Base-by-base conservation (phyloP, 257 asterid genomes). In the Catharanthus roseus region DNA sequence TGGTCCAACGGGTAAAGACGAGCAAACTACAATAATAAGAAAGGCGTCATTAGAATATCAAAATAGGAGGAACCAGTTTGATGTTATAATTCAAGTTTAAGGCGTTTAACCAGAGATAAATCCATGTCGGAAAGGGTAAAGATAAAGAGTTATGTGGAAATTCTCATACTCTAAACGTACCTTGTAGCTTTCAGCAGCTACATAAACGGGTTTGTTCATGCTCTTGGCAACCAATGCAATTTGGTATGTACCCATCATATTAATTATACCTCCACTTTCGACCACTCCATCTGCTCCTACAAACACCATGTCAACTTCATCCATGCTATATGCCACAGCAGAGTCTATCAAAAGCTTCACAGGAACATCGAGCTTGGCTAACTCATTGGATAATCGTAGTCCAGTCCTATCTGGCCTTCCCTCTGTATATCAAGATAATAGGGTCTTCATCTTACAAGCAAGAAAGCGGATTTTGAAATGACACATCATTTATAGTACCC, bases 191-290 rank as follows among this genome's bases (percentile, higher is more conserved):
- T 93, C 98, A 8, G 97, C 97, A 21, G 97, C 96, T 10, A 90
- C 98, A 51, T 90, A 93, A 70, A 90, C 96, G 57, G 97, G 97
- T 76, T 90, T 90, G 73, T 87, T 90, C 97, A 89, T 89, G 96
- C 97, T 88, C 82, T 90, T 93, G 12, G 98, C 97, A 63, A 93
- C 89, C 85, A 93, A 67, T 49, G 98, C 96, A 65, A 89, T 89
- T 83, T 93, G 98, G 82, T 93, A 93, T 34, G 98, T 93, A 5
- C 98, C 98, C 92, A 93, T 93, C 98, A 89, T 90, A 82, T 93
- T 93, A 69, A 93, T 90, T 72, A 93, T 84, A 31, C 98, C 98
- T 45, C 98, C 98, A 71, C 96, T 93, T 81, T 90, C 96, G 19
- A 89, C 96, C 50, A 93, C 96, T 28, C 97, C 98, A 63, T 93